Evolutionary conservation across 2,329 filamentous ascomycete genomes (phyloP).

Genomic region (Fusarium nelsonii): DNA sequence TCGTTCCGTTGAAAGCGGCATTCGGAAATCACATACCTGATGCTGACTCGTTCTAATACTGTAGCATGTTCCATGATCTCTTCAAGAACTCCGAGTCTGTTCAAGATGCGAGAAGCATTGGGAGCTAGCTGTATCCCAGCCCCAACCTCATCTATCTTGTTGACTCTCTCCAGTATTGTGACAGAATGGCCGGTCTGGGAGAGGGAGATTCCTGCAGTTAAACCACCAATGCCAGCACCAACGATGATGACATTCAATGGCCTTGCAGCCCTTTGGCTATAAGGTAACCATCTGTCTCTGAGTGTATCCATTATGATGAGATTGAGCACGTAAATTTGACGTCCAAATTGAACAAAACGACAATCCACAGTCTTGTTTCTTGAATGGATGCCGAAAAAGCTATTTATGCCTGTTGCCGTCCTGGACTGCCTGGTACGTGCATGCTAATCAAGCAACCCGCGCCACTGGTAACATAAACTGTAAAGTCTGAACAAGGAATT

Average conservation of each 20-base stretch:
- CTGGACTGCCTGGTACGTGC: too few species aligned
- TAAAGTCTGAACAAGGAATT: too few species aligned
- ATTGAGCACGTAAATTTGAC: background rate
- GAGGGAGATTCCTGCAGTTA: conserved; percentile 44
- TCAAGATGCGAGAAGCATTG: conserved; percentile 34
- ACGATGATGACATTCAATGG: conserved; percentile 32
- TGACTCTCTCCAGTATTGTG: conserved; percentile 44
- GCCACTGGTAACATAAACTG: too few species aligned
- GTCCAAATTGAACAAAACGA: too few species aligned
- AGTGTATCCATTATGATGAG: background rate
- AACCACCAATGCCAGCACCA: conserved; percentile 46
- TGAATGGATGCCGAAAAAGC: too few species aligned
- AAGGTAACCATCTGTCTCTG: background rate
- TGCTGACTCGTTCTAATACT: background rate
- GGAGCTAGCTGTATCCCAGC: conserved; percentile 47
- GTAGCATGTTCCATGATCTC: background rate
- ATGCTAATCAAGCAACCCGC: too few species aligned
- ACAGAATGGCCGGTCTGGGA: conserved; percentile 45
- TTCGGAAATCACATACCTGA: background rate
- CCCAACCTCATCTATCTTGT: conserved; percentile 45
- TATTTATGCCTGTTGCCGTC: too few species aligned
- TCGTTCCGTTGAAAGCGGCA: too few species aligned
- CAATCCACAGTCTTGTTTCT: too few species aligned
- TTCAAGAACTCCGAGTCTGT: background rate
- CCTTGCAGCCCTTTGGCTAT: background rate